Evolutionary conservation across 352 stramenopile genomes (phyloP).

Genomic region (Globisporangium viniferum): DNA sequence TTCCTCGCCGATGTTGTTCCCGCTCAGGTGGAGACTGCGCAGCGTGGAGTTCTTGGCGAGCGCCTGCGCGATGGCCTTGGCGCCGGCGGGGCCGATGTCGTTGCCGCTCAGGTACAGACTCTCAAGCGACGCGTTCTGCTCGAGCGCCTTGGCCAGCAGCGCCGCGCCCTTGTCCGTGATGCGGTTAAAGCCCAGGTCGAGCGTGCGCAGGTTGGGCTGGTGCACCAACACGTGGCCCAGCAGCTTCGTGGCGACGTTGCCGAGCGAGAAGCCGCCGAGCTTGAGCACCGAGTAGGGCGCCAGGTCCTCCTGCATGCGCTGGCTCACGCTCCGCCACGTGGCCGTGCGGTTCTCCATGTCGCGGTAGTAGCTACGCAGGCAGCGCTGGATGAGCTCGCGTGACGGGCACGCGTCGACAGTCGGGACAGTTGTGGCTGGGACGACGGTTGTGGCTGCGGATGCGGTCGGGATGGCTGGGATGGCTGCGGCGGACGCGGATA

Average conservation of each 20-base stretch:
- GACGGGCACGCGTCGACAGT: conserved; percentile 31
- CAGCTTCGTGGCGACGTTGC: conserved; percentile 56
- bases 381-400: conserved; percentile 62
- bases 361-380: conserved; percentile 52
- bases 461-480: neutral
- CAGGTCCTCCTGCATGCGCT: conserved; percentile 53
- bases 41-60: conserved; percentile 60
- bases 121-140: conserved; percentile 60
- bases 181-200: conserved; percentile 81
- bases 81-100: conserved; percentile 63
- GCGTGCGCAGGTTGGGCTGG: conserved; percentile 41
- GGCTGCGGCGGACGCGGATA: neutral
- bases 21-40: conserved; percentile 65
- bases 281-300: conserved; percentile 66
- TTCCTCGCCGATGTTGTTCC: conserved; percentile 83
- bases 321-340: conserved; percentile 34
- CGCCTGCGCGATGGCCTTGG: conserved; percentile 40
- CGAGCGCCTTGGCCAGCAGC: conserved; percentile 52
- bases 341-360: conserved; percentile 29
- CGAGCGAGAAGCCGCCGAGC: conserved; percentile 75
- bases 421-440: neutral
- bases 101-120: conserved; percentile 81
- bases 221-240: conserved; percentile 51
- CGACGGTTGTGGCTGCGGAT: neutral
- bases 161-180: conserved; percentile 66